Evolutionary conservation across 2,329 filamentous ascomycete species (phyloP).

Genomic region (Fusarium concolor): DNA sequence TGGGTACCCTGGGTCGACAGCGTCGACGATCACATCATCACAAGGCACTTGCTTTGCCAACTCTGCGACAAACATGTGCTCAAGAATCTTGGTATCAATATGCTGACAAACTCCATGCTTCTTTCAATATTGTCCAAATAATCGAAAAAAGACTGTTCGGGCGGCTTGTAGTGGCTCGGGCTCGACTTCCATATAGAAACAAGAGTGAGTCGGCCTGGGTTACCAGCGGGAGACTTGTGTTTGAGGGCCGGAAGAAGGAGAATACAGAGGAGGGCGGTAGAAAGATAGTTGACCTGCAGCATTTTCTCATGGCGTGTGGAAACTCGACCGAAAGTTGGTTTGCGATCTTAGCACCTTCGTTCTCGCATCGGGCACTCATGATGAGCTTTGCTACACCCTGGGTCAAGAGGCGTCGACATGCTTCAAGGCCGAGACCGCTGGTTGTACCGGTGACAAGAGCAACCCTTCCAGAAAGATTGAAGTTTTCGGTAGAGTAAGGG

Average conservation of each 20-base stretch:
- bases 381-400: not conserved
- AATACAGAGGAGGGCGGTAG: not conserved
- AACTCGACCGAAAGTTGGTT: not conserved
- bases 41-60: not conserved
- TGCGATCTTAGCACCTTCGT: not conserved
- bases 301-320: not conserved
- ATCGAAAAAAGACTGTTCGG: not conserved
- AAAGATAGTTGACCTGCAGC: conserved; percentile 3
- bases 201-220: not conserved
- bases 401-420: not conserved
- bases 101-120: not conserved
- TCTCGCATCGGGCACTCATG: not conserved
- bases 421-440: not conserved
- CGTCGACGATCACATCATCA: not conserved
- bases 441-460: not conserved
- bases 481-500: not conserved
- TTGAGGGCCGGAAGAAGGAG: not conserved
- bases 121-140: not conserved
- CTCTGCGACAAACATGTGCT: not conserved
- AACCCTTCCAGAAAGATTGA: not conserved
- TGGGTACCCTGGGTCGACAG: not conserved
- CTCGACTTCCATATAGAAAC: not conserved
- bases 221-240: not conserved
- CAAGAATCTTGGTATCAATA: not conserved
- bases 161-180: rapidly evolving